Evolutionary conservation across 2,329 filamentous ascomycete genomes (phyloP).

Genomic region (Phaeosphaeriaceae sp.): DNA sequence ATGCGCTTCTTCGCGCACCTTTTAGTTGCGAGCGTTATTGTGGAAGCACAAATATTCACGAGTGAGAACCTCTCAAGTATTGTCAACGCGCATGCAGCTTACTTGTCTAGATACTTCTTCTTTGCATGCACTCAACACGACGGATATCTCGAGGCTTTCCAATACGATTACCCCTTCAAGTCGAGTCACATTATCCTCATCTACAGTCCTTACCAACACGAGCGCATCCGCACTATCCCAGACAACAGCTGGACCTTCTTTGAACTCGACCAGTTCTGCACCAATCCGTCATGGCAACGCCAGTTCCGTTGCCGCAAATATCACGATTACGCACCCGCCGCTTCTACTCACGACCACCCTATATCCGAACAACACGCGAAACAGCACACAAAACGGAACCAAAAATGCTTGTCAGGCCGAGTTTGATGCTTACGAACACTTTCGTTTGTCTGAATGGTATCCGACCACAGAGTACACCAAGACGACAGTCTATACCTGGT

Average conservation of each 20-base stretch:
- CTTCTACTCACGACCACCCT: background rate
- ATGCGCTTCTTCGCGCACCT: background rate
- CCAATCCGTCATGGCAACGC: background rate
- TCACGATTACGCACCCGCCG: constrained; percentile 2
- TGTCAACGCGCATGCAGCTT: background rate
- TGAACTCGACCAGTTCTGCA: background rate
- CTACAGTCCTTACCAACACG: background rate
- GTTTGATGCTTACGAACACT: constrained; percentile 3
- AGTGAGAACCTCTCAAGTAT: background rate
- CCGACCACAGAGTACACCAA: background rate
- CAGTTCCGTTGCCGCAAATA: background rate
- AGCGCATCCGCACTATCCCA: background rate
- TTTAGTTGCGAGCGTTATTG: background rate
- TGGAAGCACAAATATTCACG: background rate
- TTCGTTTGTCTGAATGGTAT: background rate
- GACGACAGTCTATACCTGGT: constrained; percentile 1
- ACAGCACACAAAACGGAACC: constrained; percentile 2
- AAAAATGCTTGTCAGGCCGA: constrained; percentile 9
- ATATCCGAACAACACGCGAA: constrained; percentile 4
- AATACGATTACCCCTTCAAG: background rate
- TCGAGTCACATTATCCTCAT: background rate
- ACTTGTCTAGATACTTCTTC: background rate
- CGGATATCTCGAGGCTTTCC: background rate
- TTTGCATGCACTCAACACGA: background rate
- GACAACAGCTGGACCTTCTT: background rate